Evolutionary conservation across 2,329 filamentous ascomycete species (phyloP).

Genomic region (Xylaria sp.): DNA sequence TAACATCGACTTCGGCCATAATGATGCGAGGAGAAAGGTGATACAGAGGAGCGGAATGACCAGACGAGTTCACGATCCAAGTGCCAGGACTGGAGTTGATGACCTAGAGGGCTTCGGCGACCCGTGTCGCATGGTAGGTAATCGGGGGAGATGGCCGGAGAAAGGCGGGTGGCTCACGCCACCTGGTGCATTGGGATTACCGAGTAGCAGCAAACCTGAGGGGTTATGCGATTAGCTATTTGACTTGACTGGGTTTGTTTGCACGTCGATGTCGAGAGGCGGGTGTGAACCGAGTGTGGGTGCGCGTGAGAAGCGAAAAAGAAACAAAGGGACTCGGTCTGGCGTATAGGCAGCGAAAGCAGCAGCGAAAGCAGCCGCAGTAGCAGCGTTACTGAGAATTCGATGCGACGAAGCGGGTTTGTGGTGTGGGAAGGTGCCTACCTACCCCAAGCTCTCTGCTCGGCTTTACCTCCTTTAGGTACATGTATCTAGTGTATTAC

Average conservation of each 20-base stretch:
- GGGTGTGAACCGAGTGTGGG: background rate
- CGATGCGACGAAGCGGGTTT: conserved; percentile 9
- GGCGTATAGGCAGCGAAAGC: conserved; percentile 1
- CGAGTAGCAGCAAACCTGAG: background rate
- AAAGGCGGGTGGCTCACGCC: conserved; percentile 5
- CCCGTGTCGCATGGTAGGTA: conserved; percentile 24
- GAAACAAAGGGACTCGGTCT: background rate
- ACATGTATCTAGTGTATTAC: too few species aligned
- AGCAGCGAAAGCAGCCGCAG: too few species aligned
- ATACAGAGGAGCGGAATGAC: conserved; percentile 2
- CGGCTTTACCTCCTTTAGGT: too few species aligned
- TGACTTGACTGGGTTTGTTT: background rate
- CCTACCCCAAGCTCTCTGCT: background rate
- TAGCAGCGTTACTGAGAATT: conserved; percentile 7
- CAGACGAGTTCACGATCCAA: conserved; percentile 11
- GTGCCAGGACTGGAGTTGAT: conserved; percentile 7
- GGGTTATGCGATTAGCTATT: background rate
- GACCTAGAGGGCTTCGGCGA: conserved; percentile 3
- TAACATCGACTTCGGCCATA: conserved; percentile 30
- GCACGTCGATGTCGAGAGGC: background rate
- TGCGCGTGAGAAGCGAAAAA: background rate
- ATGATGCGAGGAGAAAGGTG: conserved; percentile 3
- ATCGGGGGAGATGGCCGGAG: background rate
- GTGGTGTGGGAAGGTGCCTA: background rate
- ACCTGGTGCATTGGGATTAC: background rate